A percentile compares a stretch with the other conserved stretches of the same genome.
These are phyloP conservation scores for Penicillium sp. DNA, from an alignment of 2,329 filamentous ascomycete genomes.

Conservation along the genomic window DNA sequence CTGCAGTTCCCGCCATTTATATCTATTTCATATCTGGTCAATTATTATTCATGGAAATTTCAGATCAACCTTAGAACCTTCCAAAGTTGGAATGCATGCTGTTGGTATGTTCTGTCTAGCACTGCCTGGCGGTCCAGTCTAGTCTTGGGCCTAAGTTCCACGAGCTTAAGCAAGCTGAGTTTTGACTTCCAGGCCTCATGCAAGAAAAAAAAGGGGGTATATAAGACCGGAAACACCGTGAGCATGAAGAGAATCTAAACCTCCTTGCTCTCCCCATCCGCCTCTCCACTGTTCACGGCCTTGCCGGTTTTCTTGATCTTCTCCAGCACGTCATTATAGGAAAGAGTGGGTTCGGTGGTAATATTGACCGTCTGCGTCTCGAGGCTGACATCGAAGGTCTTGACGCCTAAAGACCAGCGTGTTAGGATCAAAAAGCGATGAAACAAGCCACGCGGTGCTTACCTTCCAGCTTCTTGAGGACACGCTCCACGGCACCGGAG, in stretches of 20 bases:
- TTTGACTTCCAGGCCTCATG: neutral
- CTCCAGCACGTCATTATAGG: conserved; percentile 76
- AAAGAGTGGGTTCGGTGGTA: conserved; percentile 64
- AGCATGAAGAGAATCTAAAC: conserved; percentile 27
- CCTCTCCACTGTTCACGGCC: conserved; percentile 68
- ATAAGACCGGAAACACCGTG: neutral
- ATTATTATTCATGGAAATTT: neutral
- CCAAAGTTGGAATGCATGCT: neutral
- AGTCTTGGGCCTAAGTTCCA: neutral
- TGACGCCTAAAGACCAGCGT: conserved; percentile 62
- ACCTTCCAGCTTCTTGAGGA: conserved; percentile 91
- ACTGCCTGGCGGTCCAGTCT: neutral
- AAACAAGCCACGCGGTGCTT: conserved; percentile 29
- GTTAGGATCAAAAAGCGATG: neutral
- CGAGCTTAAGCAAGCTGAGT: no score
- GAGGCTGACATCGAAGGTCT: conserved; percentile 82
- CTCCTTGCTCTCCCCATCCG: conserved; percentile 40
- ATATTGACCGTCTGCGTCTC: conserved; percentile 80
- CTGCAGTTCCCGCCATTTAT: neutral
- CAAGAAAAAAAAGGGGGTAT: neutral
- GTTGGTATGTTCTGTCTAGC: neutral
- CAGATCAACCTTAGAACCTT: neutral
- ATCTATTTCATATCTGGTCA: neutral
- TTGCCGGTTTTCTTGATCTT: conserved; percentile 97
- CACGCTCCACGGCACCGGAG: conserved; percentile 87